A percentile compares a stretch with the other conserved stretches of the same genome.
These are phyloP conservation scores for Bothriochloa decipiens DNA, from an alignment of 176 grass and related monocot species.

Conservation along the genomic window DNA sequence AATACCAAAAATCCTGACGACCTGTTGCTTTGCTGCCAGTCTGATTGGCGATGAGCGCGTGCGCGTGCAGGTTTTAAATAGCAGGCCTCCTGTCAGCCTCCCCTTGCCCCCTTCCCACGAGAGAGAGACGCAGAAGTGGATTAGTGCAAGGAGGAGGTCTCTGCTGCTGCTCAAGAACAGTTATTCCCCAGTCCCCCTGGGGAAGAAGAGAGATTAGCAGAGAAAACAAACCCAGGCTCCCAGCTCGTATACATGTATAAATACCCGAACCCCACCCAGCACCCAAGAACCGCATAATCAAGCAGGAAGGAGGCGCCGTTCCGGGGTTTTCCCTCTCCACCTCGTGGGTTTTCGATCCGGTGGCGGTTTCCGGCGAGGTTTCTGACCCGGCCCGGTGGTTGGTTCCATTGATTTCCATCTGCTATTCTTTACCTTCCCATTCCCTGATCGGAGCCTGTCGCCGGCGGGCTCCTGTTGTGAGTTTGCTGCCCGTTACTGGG, in stretches of 20 bases:
- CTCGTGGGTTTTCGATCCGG: neutral
- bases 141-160: no score
- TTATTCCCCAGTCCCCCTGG: neutral
- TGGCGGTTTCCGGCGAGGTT: constrained; percentile 30
- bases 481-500: neutral
- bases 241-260: constrained; percentile 50
- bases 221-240: neutral
- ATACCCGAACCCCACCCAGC: constrained; percentile 28
- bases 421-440: neutral
- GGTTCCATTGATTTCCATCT: neutral
- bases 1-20: constrained; percentile 8
- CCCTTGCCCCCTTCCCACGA: neutral
- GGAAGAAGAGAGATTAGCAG: neutral
- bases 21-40: neutral
- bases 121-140: no score
- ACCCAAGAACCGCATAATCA: constrained; percentile 30
- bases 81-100: neutral
- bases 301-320: constrained; percentile 24
- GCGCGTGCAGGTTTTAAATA: constrained; percentile 45
- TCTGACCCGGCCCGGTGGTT: neutral
- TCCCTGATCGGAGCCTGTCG: neutral
- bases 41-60: neutral
- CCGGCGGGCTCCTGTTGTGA: neutral
- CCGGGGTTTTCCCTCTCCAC: neutral
- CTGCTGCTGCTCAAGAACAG: constrained; percentile 18